phyloP scores from a whole-genome alignment of 495 filamentous ascomycete species.

The Endocarpon pusillum region DNA sequence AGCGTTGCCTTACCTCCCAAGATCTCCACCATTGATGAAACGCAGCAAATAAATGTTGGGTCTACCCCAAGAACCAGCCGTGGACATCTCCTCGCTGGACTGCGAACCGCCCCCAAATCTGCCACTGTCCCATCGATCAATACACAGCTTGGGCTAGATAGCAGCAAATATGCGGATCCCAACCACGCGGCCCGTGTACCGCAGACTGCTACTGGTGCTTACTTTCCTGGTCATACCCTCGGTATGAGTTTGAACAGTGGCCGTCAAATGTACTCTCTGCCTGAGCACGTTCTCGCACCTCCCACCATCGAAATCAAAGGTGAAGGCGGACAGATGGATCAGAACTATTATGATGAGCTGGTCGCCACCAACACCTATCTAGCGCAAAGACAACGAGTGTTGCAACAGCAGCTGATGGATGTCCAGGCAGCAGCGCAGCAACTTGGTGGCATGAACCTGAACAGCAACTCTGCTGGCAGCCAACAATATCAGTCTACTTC shows the following conservation, averaged over 20 bases:
- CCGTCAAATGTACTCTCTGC: slow-evolving; percentile 46
- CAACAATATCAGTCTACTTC: slow-evolving; percentile 20
- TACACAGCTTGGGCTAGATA: slow-evolving; percentile 31
- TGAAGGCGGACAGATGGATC: slow-evolving; percentile 56
- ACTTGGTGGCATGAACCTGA: slow-evolving; percentile 57
- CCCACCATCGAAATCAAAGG: slow-evolving; percentile 53
- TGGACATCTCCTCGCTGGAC: slow-evolving; percentile 80
- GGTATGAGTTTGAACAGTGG: slow-evolving; percentile 21
- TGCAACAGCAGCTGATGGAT: slow-evolving; percentile 46
- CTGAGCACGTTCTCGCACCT: slow-evolving; percentile 77
- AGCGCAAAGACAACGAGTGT: slow-evolving; percentile 71
- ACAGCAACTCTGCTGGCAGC: slow-evolving; percentile 22
- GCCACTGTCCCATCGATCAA: slow-evolving; percentile 50
- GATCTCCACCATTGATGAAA: slow-evolving; percentile 50
- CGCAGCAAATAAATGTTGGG: slow-evolving; percentile 28
- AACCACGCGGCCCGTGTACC: slow-evolving; percentile 32
- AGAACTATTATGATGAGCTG: slow-evolving; percentile 64
- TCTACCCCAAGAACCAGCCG: slow-evolving; percentile 84
- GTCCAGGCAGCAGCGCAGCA: slow-evolving; percentile 49
- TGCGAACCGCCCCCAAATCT: slow-evolving; percentile 86
- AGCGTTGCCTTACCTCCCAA: slow-evolving; percentile 41
- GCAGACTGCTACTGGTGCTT: slow-evolving; percentile 43
- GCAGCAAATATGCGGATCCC: slow-evolving; percentile 25
- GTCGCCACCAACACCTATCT: slow-evolving; percentile 73
- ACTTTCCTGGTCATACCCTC: slow-evolving; percentile 35